These are phyloP conservation scores for Scheffersomyces titani DNA, from an alignment of 1,139 yeast species.

Conservation along the genomic window DNA sequence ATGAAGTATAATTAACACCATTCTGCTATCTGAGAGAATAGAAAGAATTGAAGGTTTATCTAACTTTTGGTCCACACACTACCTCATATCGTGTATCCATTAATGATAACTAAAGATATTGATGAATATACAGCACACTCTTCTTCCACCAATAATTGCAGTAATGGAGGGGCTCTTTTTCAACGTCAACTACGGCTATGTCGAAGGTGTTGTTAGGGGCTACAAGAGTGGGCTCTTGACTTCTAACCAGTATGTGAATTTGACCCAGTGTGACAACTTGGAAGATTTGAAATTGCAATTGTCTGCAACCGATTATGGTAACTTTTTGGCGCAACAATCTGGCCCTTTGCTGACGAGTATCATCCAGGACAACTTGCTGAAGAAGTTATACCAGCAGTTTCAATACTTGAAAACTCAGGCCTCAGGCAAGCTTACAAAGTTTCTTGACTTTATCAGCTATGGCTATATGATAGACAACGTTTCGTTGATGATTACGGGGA, in stretches of 20 bases:
- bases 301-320: conserved; percentile 94
- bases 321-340: conserved; percentile 79
- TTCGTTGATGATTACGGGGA: conserved; percentile 93
- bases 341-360: conserved; percentile 80
- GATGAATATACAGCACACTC: neutral
- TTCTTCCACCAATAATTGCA: conserved; percentile 2
- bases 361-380: conserved; percentile 76
- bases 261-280: conserved; percentile 93
- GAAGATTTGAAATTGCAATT: conserved; percentile 93
- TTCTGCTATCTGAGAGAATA: too few species aligned
- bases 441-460: conserved; percentile 88
- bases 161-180: conserved; percentile 85
- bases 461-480: conserved; percentile 99
- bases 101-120: neutral
- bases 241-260: conserved; percentile 78
- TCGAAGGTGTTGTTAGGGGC: conserved; percentile 95
- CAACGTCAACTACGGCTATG: conserved; percentile 84
- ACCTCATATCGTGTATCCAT: neutral
- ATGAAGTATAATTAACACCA: too few species aligned
- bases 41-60: too few species aligned
- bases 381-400: conserved; percentile 79
- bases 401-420: conserved; percentile 84
- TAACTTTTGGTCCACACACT: too few species aligned
- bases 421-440: conserved; percentile 73
- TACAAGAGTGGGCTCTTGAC: conserved; percentile 83